These are phyloP conservation scores for Barbarea vulgaris DNA, from an alignment of 345 rosid species.

Conservation along the genomic window DNA sequence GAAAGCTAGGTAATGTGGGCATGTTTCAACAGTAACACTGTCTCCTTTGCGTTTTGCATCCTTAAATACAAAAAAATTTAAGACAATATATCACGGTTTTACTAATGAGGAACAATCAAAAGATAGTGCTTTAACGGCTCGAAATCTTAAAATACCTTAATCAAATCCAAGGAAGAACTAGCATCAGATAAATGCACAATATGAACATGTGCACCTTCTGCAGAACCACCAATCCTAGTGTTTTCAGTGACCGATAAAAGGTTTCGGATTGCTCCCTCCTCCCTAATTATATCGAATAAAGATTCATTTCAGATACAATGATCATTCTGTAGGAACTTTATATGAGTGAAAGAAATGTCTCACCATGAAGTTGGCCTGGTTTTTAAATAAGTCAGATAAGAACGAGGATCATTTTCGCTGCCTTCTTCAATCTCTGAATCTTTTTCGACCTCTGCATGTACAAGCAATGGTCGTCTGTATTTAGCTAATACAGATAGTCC, in stretches of 20 bases:
- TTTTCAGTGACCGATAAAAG: slow-evolving; percentile 66
- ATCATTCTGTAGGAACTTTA: neutral
- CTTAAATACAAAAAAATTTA: slow-evolving; percentile 38
- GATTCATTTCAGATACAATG: slow-evolving; percentile 8
- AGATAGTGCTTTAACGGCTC: neutral
- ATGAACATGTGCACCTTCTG: slow-evolving; percentile 96
- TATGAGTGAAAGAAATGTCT: slow-evolving; percentile 28
- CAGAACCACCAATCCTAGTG: slow-evolving; percentile 71
- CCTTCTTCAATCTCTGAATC: slow-evolving; percentile 49
- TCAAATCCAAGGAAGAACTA: slow-evolving; percentile 68
- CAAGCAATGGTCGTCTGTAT: slow-evolving; percentile 85
- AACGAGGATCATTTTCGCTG: slow-evolving; percentile 53
- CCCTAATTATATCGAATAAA: slow-evolving; percentile 54
- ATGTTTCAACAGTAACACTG: slow-evolving; percentile 87
- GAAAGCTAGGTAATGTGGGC: slow-evolving; percentile 95
- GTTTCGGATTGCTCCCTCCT: slow-evolving; percentile 82
- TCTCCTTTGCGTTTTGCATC: slow-evolving; percentile 77
- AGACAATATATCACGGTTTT: neutral
- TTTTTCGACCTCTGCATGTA: slow-evolving; percentile 78
- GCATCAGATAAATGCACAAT: slow-evolving; percentile 93
- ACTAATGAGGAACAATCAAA: neutral
- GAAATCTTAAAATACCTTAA: slow-evolving; percentile 54
- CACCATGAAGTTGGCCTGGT: slow-evolving; percentile 85
- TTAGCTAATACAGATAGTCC: slow-evolving; percentile 81
- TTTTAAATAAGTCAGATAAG: slow-evolving; percentile 77